phyloP scores from a whole-genome alignment of 164 flowering plant species.

The Chimonanthus salicifolius region DNA sequence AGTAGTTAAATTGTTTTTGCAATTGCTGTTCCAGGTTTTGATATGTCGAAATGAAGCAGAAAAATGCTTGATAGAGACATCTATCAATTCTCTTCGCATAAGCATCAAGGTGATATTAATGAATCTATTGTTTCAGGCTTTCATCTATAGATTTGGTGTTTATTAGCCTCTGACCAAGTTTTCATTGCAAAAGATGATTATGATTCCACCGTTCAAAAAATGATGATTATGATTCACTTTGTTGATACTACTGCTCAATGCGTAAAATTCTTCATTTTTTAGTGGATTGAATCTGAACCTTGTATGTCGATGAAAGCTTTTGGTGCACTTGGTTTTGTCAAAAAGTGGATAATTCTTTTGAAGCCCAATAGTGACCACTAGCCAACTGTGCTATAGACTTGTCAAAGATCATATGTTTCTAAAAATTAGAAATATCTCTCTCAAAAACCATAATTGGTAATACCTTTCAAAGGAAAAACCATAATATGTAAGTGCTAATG shows the following conservation, averaged over 20 bases:
- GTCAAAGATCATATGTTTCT: too few species aligned
- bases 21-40: constrained; percentile 52
- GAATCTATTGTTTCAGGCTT: not conserved
- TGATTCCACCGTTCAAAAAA: not conserved
- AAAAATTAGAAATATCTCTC: too few species aligned
- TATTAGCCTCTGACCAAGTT: not conserved
- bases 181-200: not conserved
- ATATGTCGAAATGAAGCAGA: constrained; percentile 99
- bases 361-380: not conserved
- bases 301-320: not conserved
- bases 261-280: not conserved
- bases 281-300: not conserved
- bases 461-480: too few species aligned
- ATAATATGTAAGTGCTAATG: too few species aligned
- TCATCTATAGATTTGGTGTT: constrained; percentile 2
- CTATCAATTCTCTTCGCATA: constrained; percentile 88
- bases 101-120: constrained; percentile 74
- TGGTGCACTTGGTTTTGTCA: not conserved
- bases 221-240: not conserved
- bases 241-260: not conserved
- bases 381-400: too few species aligned
- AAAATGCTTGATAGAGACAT: constrained; percentile 94
- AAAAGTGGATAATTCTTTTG: not conserved
- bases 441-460: too few species aligned
- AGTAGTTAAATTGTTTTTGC: constrained; percentile 1